Base-by-base conservation (phyloP, 1,284 basidiomycete species). In the Marasmius tenuissimus region DNA sequence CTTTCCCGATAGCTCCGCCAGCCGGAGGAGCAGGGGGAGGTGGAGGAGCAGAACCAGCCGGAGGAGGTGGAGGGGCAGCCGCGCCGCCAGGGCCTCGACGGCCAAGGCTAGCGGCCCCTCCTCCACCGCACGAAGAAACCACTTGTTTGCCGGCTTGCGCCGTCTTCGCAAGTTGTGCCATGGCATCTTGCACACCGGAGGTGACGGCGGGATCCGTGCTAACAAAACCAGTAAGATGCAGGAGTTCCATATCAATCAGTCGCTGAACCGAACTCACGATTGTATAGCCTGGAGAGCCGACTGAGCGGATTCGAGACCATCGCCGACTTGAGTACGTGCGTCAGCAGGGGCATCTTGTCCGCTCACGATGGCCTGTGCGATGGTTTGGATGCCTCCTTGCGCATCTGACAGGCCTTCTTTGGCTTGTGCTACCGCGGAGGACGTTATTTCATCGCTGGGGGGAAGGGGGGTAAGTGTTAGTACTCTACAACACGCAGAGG, bases 291-390 rank as follows among this genome's bases (percentile, higher is more conserved):
- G 63, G 27, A 79, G 67, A n/a, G 77, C 74, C n/a, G 68, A 66
- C 57, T 71, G 67, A 0, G 77, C 76, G 2, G 65, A 61, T 38
- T 65, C 66, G 37, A 80, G 69, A 18, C 73, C 74, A 27, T 63
- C 64, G 1, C 60, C 66, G 53, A 79, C 76, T 67, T 76, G 72
- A 63, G 71, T 67, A 38, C 75, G 68, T 22, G 73, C 74, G 34
- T 62, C 69, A 18, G 76, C 73, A n/a, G 78, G 75, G 1, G 75
- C 72, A 8, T 67, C 61, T 61, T 75, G 71, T 4, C 76, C 76
- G 0, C 69, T 68, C 22, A 75, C 8, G 27, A 79, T 69, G 4
- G 77, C 71, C 61, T 64, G 59, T 10, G 67, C 73, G 60, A 76
- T 76, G 20, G 67, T 69, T 48, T 65, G 69, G 33, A 77, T 73